These are phyloP conservation scores for Leccinum truebloodii DNA, from an alignment of 768 basidiomycete species.

Conservation along the genomic window DNA sequence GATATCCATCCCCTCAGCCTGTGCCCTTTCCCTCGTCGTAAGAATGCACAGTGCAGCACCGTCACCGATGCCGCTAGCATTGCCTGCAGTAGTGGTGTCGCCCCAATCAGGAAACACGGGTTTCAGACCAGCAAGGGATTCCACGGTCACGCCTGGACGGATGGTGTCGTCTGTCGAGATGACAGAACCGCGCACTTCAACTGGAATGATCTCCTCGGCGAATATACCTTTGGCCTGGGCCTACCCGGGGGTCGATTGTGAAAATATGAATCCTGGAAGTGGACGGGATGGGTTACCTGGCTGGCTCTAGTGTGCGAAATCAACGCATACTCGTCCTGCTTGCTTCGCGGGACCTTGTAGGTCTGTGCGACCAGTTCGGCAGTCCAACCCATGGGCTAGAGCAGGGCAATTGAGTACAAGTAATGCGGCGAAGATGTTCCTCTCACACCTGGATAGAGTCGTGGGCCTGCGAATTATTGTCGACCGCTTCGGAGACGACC, in stretches of 20 bases:
- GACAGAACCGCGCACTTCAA: constrained; percentile 67
- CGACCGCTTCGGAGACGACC: constrained; percentile 57
- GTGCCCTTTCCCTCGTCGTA: constrained; percentile 76
- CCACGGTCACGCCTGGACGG: constrained; percentile 76
- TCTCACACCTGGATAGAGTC: constrained; percentile 65
- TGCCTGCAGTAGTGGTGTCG: constrained; percentile 75
- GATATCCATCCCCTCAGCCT: constrained; percentile 74
- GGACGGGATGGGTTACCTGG: constrained; percentile 41
- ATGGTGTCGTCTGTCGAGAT: constrained; percentile 86
- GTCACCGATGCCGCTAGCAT: constrained; percentile 89
- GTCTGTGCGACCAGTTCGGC: constrained; percentile 86
- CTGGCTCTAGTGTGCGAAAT: constrained; percentile 76
- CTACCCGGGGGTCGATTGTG: constrained; percentile 31
- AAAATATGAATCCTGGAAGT: background rate
- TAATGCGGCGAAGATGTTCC: background rate
- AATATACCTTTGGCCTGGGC: constrained; percentile 74
- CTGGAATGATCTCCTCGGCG: constrained; percentile 85
- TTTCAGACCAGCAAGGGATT: constrained; percentile 77
- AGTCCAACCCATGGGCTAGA: constrained; percentile 93
- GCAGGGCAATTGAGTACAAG: constrained; percentile 2
- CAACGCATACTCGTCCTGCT: constrained; percentile 88
- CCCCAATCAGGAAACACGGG: constrained; percentile 88
- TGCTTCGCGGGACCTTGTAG: constrained; percentile 74
- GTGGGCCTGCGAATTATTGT: constrained; percentile 59
- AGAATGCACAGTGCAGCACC: constrained; percentile 86